Evolutionary conservation across 768 basidiomycete species (phyloP), one percentile per base, ranked within the genome.

Genomic region (Fistulinella prunicolor): DNA sequence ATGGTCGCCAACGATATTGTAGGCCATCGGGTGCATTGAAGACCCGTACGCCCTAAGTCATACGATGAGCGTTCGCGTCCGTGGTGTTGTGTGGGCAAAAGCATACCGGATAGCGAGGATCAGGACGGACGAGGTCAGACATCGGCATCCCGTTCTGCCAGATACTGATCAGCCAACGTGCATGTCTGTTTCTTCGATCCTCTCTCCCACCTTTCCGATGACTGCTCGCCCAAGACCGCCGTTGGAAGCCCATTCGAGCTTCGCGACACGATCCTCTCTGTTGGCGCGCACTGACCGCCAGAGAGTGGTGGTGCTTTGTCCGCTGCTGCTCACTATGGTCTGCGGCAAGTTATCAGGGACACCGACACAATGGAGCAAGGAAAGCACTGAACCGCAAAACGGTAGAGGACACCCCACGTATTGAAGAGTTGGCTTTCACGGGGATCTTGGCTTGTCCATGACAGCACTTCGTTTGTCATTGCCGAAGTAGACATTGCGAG

Each of bases 181-280:
- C 54, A 47, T 34, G 39, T n/a, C 3, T 49, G 51, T 16, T 35
- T 17, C 38, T 41, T 53, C 38, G 42, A 43, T 54, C 23, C 45
- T 49, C 47, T 44, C 57, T 64, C 62, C 46, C 55, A 88, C 89
- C 77, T 90, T 91, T 61, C 90, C 89, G 61, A 93, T 87, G 51
- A 86, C 76, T 58, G 89, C 84, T 59, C 89, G 87, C 51, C 89
- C 89, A 42, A 92, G 83, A 47, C 86, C 83, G 51, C 89, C 89
- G 56, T 81, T 89, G 40, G 83, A 73, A 47, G 86, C 79, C 89
- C 89, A 93, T 68, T 93, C 90, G 44, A 92, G 80, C 71, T 83
- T 89, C 55, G 89, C 89, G 61, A 91, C 84, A 38, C 88, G 83
- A 66, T 93, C 89, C 71, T 91, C 89, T 64, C 86, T 89, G 72